phyloP scores from a whole-genome alignment of 73 alveolate species.

The Effrenium voratum region DNA sequence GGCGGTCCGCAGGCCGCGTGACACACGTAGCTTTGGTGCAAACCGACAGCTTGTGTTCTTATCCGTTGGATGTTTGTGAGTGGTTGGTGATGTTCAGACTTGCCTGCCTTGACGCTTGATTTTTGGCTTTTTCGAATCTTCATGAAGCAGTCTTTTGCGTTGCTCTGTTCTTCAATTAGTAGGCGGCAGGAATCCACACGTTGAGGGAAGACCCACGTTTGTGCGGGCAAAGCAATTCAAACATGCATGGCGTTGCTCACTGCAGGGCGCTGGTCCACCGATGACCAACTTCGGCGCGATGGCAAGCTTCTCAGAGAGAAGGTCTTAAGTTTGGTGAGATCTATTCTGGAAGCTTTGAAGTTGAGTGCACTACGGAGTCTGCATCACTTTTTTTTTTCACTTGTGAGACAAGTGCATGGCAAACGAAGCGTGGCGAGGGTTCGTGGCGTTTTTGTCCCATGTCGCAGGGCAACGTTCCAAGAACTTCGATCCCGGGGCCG shows the following conservation, averaged over 20 bases:
- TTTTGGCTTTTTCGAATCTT: neutral
- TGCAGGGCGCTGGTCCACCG: constrained; percentile 43
- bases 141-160: neutral
- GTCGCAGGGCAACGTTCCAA: constrained; percentile 54
- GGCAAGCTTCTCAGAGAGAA: neutral
- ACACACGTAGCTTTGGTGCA: neutral
- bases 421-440: no score
- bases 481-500: constrained; percentile 50
- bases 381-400: no score
- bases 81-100: no score
- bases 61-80: no score
- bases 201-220: neutral
- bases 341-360: no score
- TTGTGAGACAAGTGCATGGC: no score
- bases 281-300: constrained; percentile 55
- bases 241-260: neutral
- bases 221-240: neutral
- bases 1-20: constrained; percentile 45
- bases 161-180: neutral
- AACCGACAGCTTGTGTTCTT: neutral
- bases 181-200: neutral
- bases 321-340: no score
- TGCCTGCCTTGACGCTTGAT: no score
- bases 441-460: no score
- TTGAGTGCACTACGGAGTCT: no score